phyloP scores from a whole-genome alignment of 257 asterid genomes.

The Marsdenia floribunda region DNA sequence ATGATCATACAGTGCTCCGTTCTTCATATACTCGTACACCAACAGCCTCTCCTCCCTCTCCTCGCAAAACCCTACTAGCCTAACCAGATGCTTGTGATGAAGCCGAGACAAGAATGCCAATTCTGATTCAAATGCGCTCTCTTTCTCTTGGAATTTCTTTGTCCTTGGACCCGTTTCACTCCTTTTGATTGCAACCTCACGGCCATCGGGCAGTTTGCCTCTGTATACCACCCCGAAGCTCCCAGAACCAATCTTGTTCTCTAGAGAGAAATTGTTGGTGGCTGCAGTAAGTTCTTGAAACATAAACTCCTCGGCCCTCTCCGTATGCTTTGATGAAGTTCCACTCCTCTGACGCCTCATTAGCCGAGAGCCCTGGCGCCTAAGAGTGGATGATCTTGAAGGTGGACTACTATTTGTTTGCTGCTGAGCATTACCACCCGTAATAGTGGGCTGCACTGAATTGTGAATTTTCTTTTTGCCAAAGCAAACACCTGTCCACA shows the following conservation, averaged over 20 bases:
- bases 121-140: conserved; percentile 80
- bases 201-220: conserved; percentile 65
- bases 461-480: conserved; percentile 80
- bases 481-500: conserved; percentile 66
- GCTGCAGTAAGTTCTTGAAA: conserved; percentile 59
- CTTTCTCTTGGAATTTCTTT: conserved; percentile 75
- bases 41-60: conserved; percentile 72
- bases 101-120: conserved; percentile 69
- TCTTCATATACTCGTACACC: conserved; percentile 82
- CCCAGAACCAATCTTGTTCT: conserved; percentile 79
- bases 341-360: conserved; percentile 92
- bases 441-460: conserved; percentile 77
- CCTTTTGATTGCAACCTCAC: conserved; percentile 77
- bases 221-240: conserved; percentile 76
- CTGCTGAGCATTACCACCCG: conserved; percentile 26
- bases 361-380: conserved; percentile 72
- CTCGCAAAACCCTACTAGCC: conserved; percentile 70
- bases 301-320: conserved; percentile 64
- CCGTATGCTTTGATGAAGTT: conserved; percentile 64
- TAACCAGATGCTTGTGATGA: conserved; percentile 88
- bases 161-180: conserved; percentile 55
- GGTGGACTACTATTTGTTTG: conserved; percentile 47
- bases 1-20: conserved; percentile 80
- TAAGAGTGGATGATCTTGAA: conserved; percentile 71
- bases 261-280: conserved; percentile 53